Evolutionary conservation across 345 rosid species (phyloP), one percentile per base, ranked within the genome.

Genomic region (Sisymbrium altissimum): DNA sequence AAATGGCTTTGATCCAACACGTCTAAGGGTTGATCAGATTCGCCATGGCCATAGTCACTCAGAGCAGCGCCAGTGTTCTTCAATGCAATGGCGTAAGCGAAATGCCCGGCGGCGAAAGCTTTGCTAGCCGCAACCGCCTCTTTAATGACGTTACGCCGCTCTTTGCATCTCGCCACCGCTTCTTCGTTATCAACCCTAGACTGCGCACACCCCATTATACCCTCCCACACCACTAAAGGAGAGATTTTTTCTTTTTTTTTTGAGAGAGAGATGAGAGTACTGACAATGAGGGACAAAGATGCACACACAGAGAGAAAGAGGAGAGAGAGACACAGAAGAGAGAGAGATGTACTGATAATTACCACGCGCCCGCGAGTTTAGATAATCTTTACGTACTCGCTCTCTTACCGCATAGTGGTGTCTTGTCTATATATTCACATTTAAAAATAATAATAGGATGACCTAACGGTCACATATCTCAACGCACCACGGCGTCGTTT

Each of bases 21-120:
- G 1, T 74, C 73, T 14, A 72, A 2, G n/a, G 74, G 6, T 11
- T 78, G 78, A 66, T 78, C 85, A 4, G 86, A 82, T 81, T 95
- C 99, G 4, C 94, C 97, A 33, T 84, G 97, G 45, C 87, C 92
- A 69, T 88, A 95, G 81, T 90, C 99, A 76, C 94, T 85, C 48
- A 95, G 83, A 27, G 94, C 93, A 29, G 99, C 98, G 5, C 99
- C 98, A 0, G 90, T 82, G 80, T 90, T 87, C 80, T 95, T 95
- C 12, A 95, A 69, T 11, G 94, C 82, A 54, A 89, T 52, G 15
- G 91, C 79, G 79, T 83, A 95, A 4, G 89, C 97, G 14, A 92
- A 84, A 69, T 92, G 96, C 5, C 86, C 92, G 30, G 97, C 81
- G 4, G 99, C 92, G 69, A 95, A 92, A 25, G 88, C 88, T 69